Conservation (phyloP, 2,329 filamentous ascomycete species). For the Phialophora macrospora region DNA sequence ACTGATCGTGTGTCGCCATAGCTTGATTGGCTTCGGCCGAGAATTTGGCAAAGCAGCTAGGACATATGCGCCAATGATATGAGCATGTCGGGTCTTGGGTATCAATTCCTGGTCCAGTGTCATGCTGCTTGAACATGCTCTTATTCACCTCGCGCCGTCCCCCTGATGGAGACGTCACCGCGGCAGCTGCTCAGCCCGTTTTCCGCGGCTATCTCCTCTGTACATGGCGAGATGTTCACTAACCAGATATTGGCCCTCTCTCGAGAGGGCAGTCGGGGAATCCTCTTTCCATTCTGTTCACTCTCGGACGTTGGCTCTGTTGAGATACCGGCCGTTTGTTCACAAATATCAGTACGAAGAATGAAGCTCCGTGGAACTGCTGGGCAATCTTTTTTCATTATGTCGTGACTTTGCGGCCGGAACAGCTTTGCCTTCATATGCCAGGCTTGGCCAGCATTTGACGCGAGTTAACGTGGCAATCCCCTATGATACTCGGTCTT, state of each 20-base stretch:
- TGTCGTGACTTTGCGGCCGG: conserved; percentile 2
- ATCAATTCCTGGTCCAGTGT: neutral
- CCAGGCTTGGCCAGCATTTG: neutral
- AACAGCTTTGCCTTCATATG: neutral
- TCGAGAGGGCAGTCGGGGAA: neutral
- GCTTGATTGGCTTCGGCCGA: conserved; percentile 14
- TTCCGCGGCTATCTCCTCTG: conserved; percentile 10
- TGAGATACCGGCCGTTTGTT: neutral
- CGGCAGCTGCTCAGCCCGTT: neutral
- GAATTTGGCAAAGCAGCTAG: conserved; percentile 11
- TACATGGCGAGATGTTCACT: conserved; percentile 21
- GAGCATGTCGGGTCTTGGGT: neutral
- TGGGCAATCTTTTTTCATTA: neutral
- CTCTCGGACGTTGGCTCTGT: neutral
- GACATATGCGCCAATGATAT: conserved; percentile 14
- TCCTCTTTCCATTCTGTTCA: neutral
- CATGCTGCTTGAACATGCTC: conserved; percentile 12
- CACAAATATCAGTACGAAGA: neutral
- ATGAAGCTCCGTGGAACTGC: neutral
- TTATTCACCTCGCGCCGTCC: conserved; percentile 15
- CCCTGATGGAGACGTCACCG: neutral
- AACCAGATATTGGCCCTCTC: conserved; percentile 15
- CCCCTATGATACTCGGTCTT: neutral
- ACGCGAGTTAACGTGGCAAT: neutral
- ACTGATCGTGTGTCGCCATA: conserved; percentile 20